Percentiles rank a stretch among this genome's conserved stretches.
Evolutionary conservation across 129 eudicot genomes (phyloP).

Genomic region (Flaveria bidentis): DNA sequence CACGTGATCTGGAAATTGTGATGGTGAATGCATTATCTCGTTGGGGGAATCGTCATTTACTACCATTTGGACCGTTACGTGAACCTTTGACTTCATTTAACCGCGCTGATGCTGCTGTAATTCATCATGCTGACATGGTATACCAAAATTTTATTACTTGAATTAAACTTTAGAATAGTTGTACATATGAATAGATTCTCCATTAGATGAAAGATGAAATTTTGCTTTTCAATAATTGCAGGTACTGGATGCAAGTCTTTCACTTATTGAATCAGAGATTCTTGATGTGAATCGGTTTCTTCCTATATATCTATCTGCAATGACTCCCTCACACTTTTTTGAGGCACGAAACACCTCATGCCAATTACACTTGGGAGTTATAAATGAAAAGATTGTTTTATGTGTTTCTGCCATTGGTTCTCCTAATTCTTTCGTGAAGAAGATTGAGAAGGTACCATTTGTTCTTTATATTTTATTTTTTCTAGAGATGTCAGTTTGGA

Average conservation of each 20-base stretch:
- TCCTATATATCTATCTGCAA: conserved; percentile 56
- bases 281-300: conserved; percentile 42
- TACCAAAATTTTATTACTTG: conserved; percentile 17
- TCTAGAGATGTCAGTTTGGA: neutral
- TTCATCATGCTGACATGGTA: conserved; percentile 98
- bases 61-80: conserved; percentile 91
- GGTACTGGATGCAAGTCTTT: conserved; percentile 47
- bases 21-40: conserved; percentile 88
- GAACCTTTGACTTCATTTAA: conserved; percentile 73
- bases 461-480: neutral
- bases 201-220: neutral
- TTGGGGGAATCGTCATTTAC: conserved; percentile 66
- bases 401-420: conserved; percentile 90
- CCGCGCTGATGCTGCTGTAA: conserved; percentile 69
- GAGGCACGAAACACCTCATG: conserved; percentile 36
- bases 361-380: conserved; percentile 42
- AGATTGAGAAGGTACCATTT: conserved; percentile 61
- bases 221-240: conserved; percentile 34
- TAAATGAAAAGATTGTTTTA: conserved; percentile 40
- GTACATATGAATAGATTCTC: conserved; percentile 4
- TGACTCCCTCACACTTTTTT: conserved; percentile 68
- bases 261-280: conserved; percentile 46
- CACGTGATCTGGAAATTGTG: conserved; percentile 76
- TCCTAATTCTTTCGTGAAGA: conserved; percentile 65
- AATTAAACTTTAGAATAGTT: neutral